Conservation (phyloP, 2,329 filamentous ascomycete genomes). For the Diaporthe batatas region DNA sequence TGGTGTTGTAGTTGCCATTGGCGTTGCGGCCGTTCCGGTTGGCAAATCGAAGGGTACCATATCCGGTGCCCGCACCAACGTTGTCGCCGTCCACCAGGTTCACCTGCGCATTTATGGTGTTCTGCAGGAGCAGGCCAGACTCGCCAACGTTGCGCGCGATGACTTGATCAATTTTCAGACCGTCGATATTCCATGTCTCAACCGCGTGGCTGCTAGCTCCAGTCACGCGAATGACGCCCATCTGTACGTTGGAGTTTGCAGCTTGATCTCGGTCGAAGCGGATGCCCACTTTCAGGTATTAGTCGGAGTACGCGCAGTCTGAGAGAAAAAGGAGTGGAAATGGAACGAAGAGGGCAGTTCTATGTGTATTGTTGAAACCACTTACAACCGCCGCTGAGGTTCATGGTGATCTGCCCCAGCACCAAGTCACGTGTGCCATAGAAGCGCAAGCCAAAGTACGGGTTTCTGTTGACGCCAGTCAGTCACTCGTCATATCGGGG, state of each 20-base stretch:
- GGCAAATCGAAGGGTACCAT: constrained; percentile 69
- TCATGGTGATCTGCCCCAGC: constrained; percentile 67
- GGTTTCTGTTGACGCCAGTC: constrained; percentile 52
- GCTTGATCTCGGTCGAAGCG: constrained; percentile 69
- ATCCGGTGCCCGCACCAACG: constrained; percentile 64
- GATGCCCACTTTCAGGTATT: constrained; percentile 57
- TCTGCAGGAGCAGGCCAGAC: constrained; percentile 68
- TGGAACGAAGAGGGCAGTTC: background rate
- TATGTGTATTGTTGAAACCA: background rate
- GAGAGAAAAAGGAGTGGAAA: too few species aligned
- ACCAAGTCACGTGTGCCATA: constrained; percentile 62
- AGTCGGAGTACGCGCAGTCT: too few species aligned
- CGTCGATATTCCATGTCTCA: constrained; percentile 72
- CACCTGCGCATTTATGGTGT: constrained; percentile 64
- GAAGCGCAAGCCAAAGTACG: constrained; percentile 70
- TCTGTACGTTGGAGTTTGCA: constrained; percentile 65
- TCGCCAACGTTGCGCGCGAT: constrained; percentile 68
- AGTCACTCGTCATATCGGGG: too few species aligned
- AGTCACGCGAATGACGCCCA: constrained; percentile 64
- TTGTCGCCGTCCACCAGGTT: constrained; percentile 69
- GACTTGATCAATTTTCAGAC: constrained; percentile 64
- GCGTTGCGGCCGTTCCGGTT: constrained; percentile 57
- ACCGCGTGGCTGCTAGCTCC: constrained; percentile 69
- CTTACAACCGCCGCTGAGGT: constrained; percentile 60
- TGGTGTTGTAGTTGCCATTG: constrained; percentile 62